Base-by-base conservation (phyloP, 2,329 filamentous ascomycete species). In the Neonectria sp. region DNA sequence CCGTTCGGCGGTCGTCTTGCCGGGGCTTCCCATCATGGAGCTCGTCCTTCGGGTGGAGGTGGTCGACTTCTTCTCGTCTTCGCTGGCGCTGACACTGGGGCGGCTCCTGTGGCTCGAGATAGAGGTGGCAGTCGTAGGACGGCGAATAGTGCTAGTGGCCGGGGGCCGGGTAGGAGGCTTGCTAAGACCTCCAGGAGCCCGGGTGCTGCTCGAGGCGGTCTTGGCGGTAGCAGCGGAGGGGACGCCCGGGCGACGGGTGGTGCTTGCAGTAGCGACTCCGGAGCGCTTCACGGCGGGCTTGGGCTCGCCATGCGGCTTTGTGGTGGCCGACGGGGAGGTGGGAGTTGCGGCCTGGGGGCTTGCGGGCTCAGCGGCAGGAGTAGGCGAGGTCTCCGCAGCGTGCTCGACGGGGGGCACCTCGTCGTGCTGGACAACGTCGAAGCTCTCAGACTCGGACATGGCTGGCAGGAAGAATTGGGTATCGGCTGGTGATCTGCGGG, bases 161-260 rank as follows among this genome's bases (percentile, higher is more conserved):
- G 84, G 79, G 48, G 85, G 82, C 3, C 86, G 84, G 24, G 85
- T 84, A 1, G 85, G 83, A 46, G 85, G 84, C 76, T 87, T 87
- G 79, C 73, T 83, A 62, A 86, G 68, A 48, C 81, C 82, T 57
- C 81, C 78, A 29, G 80, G 75, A n/a, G 81, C 73, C 66, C 82
- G 83, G 45, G 82, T 70, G 53, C 73, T 74, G 11, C 73, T 75
- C 11, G 80, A 70, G 25, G 79, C 68, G 49, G 74, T 71, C 60
- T 75, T 71, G 74, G 74, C 72, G 17, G 75, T 68, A 15, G 73
- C 65, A 15, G 78, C 68, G 15, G 80, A 70, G 27, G 81, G 70
- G 3, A 79, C 71, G 21, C 75, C 71, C 12, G 77, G 73, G 37
- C 76, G 66, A 71, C 80, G 82, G 73, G 63, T 80, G 77, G 76